Evolutionary conservation across 2,329 filamentous ascomycete genomes (phyloP).

Genomic region (Leptoxyphium fumago): DNA sequence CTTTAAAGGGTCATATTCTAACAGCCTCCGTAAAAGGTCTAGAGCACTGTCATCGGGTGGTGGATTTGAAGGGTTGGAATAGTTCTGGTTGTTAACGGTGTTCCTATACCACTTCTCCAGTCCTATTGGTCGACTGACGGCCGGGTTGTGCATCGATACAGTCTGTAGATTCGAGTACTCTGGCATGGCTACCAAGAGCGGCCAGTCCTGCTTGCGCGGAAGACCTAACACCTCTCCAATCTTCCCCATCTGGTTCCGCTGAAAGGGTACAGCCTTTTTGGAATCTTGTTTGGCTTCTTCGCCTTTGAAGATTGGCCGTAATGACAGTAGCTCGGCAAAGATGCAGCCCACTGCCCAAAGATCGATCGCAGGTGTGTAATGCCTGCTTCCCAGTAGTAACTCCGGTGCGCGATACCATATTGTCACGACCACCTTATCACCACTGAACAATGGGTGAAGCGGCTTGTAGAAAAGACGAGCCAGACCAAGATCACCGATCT

Average conservation of each 20-base stretch:
- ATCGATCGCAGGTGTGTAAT: conserved; percentile 94
- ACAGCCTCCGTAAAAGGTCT: conserved; percentile 61
- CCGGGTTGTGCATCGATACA: conserved; percentile 29
- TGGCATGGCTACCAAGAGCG: conserved; percentile 68
- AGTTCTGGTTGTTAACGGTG: conserved; percentile 33
- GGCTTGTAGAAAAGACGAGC: conserved; percentile 91
- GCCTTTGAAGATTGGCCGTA: conserved; percentile 93
- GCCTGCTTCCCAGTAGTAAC: conserved; percentile 76
- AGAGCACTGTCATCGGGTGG: conserved; percentile 51
- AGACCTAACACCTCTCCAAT: conserved; percentile 94
- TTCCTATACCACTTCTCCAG: conserved; percentile 54
- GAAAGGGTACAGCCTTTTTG: conserved; percentile 95
- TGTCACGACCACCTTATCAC: conserved; percentile 96
- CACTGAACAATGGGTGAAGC: conserved; percentile 75
- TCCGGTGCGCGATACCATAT: conserved; percentile 98
- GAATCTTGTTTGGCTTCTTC: conserved; percentile 98
- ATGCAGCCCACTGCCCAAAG: conserved; percentile 98
- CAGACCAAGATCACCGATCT: conserved; percentile 86
- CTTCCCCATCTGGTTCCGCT: conserved; percentile 97
- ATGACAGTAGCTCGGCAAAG: conserved; percentile 79
- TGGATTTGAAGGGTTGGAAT: conserved; percentile 16
- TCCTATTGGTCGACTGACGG: conserved; percentile 37
- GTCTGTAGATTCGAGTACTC: conserved; percentile 45
- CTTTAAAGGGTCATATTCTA: conserved; percentile 87
- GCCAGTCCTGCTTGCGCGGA: conserved; percentile 80